Percentiles rank a stretch among this genome's conserved stretches.
Evolutionary conservation across 345 rosid species (phyloP).

Genomic region (Syzygium jambos): DNA sequence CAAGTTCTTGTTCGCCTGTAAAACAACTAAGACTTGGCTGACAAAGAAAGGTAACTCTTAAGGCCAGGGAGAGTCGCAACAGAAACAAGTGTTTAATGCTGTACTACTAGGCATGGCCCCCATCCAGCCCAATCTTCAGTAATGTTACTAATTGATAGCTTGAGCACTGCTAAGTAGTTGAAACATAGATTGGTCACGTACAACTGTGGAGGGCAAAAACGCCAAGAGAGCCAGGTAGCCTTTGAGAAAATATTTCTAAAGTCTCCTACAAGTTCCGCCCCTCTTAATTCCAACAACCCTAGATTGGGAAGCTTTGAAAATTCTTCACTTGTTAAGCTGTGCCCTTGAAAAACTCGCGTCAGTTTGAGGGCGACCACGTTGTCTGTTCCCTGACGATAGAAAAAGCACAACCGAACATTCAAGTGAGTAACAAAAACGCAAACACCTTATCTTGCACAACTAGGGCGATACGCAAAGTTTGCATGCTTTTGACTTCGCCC

Average conservation of each 20-base stretch:
- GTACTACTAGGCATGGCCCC: not conserved
- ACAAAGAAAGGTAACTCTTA: not conserved
- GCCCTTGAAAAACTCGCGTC: rapidly evolving
- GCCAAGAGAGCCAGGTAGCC: not conserved
- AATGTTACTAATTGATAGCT: not conserved
- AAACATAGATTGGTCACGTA: not conserved
- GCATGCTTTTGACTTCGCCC: not conserved
- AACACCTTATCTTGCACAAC: not conserved
- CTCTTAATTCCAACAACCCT: not conserved
- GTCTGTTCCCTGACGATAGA: not conserved
- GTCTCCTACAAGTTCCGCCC: not conserved
- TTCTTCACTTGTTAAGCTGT: not conserved
- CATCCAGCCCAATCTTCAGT: not conserved
- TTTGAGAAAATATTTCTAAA: not conserved
- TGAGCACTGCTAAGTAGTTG: not conserved
- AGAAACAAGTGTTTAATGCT: rapidly evolving
- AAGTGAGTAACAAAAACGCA: not conserved
- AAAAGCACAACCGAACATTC: not conserved
- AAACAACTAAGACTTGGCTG: not conserved
- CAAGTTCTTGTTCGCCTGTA: not conserved
- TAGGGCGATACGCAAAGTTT: not conserved
- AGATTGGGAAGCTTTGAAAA: not conserved
- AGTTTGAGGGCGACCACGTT: not conserved
- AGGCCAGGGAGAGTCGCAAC: not conserved
- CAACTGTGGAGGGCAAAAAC: not conserved